Percentiles rank a stretch among this genome's conserved stretches.
Conservation (phyloP, 768 basidiomycete genomes). For the Boletales sp. region DNA sequence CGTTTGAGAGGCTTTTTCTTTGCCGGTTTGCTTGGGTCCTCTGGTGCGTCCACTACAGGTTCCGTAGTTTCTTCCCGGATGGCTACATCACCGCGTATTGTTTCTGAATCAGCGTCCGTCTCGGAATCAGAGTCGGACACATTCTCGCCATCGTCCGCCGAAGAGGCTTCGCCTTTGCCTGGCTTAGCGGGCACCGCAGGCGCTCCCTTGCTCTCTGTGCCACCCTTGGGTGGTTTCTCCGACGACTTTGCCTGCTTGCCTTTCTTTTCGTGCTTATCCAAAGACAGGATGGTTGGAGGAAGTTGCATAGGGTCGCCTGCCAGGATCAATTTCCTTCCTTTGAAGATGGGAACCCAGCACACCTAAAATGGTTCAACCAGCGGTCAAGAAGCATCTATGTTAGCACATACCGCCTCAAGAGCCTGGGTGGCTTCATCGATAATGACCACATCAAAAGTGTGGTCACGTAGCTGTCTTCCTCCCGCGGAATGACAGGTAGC, state of each 20-base stretch:
- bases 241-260: constrained; percentile 3
- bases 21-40: neutral
- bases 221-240: neutral
- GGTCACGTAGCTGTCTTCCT: constrained; percentile 70
- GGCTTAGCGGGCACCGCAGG: neutral
- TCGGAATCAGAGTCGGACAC: constrained; percentile 6
- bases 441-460: constrained; percentile 87
- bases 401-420: constrained; percentile 74
- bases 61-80: constrained; percentile 17
- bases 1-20: constrained; percentile 12
- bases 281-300: constrained; percentile 85
- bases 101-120: constrained; percentile 9
- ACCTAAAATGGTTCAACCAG: constrained; percentile 5
- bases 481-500: constrained; percentile 96
- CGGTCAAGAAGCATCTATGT: neutral
- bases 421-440: constrained; percentile 99
- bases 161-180: neutral
- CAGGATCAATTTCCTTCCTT: constrained; percentile 83
- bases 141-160: constrained; percentile 1
- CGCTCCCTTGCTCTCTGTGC: neutral
- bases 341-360: constrained; percentile 95
- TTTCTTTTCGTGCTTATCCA: constrained; percentile 41
- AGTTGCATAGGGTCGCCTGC: constrained; percentile 97
- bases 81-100: constrained; percentile 16
- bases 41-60: neutral